Conservation (phyloP, 306 rosid species). For the Echinosophora koreensis region DNA sequence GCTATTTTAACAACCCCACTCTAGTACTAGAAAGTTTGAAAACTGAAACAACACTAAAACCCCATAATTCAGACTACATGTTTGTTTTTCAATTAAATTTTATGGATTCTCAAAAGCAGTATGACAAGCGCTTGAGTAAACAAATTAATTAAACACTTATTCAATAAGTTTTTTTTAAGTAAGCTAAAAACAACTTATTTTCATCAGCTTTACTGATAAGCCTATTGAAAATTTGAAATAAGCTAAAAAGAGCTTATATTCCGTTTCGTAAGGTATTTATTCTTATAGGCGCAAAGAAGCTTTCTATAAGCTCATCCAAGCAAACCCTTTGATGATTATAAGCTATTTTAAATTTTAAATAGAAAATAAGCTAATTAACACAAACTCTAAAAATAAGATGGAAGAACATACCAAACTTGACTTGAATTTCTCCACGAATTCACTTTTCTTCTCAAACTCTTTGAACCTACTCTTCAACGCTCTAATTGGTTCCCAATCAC, state of each 20-base stretch:
- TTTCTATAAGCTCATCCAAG: too few relatives aligned
- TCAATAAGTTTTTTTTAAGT: too few relatives aligned
- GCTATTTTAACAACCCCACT: background rate
- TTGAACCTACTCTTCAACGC: constrained; percentile 79
- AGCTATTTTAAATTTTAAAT: too few relatives aligned
- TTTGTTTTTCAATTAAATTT: background rate
- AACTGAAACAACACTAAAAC: background rate
- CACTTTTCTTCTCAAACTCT: constrained; percentile 89
- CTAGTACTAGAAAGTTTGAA: background rate
- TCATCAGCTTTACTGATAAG: too few relatives aligned
- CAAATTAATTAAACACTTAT: too few relatives aligned
- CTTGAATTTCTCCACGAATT: constrained; percentile 88
- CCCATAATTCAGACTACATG: background rate
- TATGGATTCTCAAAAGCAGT: background rate
- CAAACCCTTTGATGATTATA: too few relatives aligned
- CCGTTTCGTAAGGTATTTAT: too few relatives aligned
- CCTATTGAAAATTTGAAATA: too few relatives aligned
- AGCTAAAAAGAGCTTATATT: too few relatives aligned
- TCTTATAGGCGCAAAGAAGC: too few relatives aligned
- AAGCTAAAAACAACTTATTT: too few relatives aligned
- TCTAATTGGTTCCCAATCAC: constrained; percentile 95
- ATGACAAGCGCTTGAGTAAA: too few relatives aligned
- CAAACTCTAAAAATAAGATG: background rate
- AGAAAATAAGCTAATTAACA: background rate
- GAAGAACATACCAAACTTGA: constrained; percentile 72